A percentile compares a stretch with the other conserved stretches of the same genome.
These are phyloP conservation scores for Inonotus hispidus DNA, from an alignment of 1,284 basidiomycete genomes.

Conservation along the genomic window DNA sequence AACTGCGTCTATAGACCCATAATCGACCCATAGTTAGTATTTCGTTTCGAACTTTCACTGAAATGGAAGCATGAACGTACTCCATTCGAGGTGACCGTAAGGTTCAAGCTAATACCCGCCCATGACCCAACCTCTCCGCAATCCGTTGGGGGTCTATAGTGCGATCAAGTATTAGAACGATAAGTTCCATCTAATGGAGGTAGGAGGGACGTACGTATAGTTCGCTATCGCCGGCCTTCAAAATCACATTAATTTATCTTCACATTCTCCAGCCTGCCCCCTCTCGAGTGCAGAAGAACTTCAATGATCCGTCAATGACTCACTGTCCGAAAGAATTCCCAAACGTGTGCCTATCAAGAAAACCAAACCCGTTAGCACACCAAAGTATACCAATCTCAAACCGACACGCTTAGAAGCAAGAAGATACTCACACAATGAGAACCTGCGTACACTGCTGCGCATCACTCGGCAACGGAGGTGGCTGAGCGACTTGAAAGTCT, in stretches of 20 bases:
- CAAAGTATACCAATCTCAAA: background rate
- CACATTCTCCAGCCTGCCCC: background rate
- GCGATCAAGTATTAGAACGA: background rate
- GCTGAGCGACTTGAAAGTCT: constrained; percentile 70
- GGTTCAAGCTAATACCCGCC: constrained; percentile 70
- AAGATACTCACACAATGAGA: constrained; percentile 52
- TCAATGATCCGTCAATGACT: constrained; percentile 24
- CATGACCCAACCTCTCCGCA: constrained; percentile 69
- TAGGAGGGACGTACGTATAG: constrained; percentile 42
- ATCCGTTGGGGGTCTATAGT: constrained; percentile 60
- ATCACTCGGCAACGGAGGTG: constrained; percentile 54
- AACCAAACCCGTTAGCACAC: background rate
- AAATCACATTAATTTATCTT: background rate
- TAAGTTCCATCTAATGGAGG: background rate
- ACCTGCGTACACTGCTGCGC: constrained; percentile 57
- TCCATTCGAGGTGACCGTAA: constrained; percentile 73
- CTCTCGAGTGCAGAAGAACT: background rate
- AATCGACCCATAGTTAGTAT: no score
- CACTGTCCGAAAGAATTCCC: constrained; percentile 65
- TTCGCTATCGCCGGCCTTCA: constrained; percentile 59
- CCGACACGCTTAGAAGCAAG: no score
- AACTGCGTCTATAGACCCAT: constrained; percentile 56
- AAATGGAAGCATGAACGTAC: no score
- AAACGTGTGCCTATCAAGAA: constrained; percentile 52
- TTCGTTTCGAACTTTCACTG: no score